Evolutionary conservation across 2,329 filamentous ascomycete species (phyloP), one percentile per base, ranked within the genome.

Genomic region (Claviceps sp.): DNA sequence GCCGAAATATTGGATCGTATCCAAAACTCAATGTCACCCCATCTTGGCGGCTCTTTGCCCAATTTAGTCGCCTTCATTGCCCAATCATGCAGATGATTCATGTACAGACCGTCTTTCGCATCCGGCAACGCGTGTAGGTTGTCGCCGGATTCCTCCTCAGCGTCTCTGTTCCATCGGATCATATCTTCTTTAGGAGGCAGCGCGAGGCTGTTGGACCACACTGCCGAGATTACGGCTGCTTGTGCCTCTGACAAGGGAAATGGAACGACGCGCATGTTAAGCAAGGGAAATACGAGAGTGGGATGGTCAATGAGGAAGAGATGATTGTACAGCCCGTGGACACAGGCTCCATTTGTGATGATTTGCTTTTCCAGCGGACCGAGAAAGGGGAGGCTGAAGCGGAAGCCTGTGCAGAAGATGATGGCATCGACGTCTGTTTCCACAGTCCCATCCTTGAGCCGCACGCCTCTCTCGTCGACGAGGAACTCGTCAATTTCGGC

Each of bases 321-420:
- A 60, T 97, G 89, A 57, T 88, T 75, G 64, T 89, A 95, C 3
- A 90, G 68, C 37, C 84, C 81, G 55, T 82, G 72, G 1, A 90
- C 82, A 30, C 85, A 77, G 37, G 76, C 77, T 1, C 90, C 90
- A 51, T 81, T 77, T 0, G 78, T 82, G 52, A 90, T 74, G 2
- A 89, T 63, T 0, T 78, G 72, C 9, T 64, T 67, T 14, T 69
- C 60, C 4, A 78, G 57, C 2, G 67, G 63, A 13, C 65, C 63
- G 4, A 84, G 64, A 61, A 95, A 96, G 0, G 89, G 89, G 53
- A 85, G 86, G 5, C 84, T 82, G 67, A 87, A 95, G 52, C 95
- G 78, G 61, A 94, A 97, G 0, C 91, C 91, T 0, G 91, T 96
- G 64, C 87, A 90, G 66, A 91, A 96, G 30, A 97, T 64, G 5